Evolutionary conservation across 495 filamentous ascomycete species (phyloP), one percentile per base, ranked within the genome.

Genomic region (Astrocystis sublimbata): DNA sequence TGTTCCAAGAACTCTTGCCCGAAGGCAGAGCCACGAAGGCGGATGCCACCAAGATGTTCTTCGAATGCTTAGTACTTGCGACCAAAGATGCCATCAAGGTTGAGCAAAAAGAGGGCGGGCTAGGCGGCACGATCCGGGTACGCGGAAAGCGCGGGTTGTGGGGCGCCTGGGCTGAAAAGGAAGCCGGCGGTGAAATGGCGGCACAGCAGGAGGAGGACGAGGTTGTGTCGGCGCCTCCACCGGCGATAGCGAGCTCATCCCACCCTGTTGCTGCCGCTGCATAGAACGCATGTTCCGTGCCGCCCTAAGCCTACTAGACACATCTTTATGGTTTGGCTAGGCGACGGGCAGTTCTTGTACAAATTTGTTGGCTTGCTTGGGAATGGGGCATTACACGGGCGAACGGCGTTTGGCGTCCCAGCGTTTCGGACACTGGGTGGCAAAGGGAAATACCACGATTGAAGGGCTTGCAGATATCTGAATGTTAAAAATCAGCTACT

Each of bases 21-120:
- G 90, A 93, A 76, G 72, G 78, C 51, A 85, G 81, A 54, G 92
- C 94, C 2, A 88, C 83, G 52, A 88, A 89, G 68, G 87, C 87
- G 12, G 94, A 98, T 66, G 96, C 96, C 3, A 97, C 94, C 40
- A 96, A 96, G 80, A 96, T 98, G 93, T 98, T 98, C 78, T 98
- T 98, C 62, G 96, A 98, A 76, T 86, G 93, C 36, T 79, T 98
- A 41, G 94, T 98, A 5, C 79, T 98, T 51, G 96, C 96, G 10
- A 98, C 94, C 12, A 98, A 98, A 80, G 96, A 98, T 75, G 94
- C 94, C 36, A 89, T 98, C 70, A 93, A 96, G 72, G 91, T 97
- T n/a, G 93, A 97, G 70, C 94, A 98, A 76, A 79, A 81, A n/a
- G 81, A 86, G 49, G 83, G 85, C 15, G 75, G 82, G 33, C 83